Evolutionary conservation across 73 alveolate species (phyloP), one percentile per base, ranked within the genome.

Genomic region (Halteria grandinella): DNA sequence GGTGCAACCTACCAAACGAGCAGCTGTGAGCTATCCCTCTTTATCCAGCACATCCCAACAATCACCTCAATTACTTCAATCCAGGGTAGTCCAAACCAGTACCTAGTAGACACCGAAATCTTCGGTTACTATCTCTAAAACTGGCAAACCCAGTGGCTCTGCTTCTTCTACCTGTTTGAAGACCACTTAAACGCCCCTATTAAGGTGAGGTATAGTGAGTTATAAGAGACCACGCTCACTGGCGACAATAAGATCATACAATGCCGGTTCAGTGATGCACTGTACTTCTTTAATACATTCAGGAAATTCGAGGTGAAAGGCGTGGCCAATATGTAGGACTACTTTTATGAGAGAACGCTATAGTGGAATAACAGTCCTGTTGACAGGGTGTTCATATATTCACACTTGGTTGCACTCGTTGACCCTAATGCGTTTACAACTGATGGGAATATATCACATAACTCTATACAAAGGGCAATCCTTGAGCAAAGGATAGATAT

Each of bases 51-150:
- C 25, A 62, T 62, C 8, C 78, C 78, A 36, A 62, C 78, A 21
- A 24, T 36, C 17, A 18, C 43, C 7, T 12, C 12, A 8, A 39
- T 41, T 17, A 21, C 36, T 17, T 17, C 47, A 20, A 17, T 11
- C 14, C 27, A 62, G 24, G n/a, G 8, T 17, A 62, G 17, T 25
- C 25, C 49, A 5, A 41, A 20, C 27, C 18, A 40, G 43, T 57
- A 62, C 27, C 14, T 40, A 25, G 43, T 62, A 12, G 20, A 36
- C 41, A 17, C 78, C 3, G 17, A 57, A 29, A 18, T 57, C 14
- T 33, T 57, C 37, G 78, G 78, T n/a, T 62, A 62, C 40, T 62
- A 62, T 41, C 44, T 62, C 15, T 40, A 52, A 17, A 52, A 52
- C 41, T 49, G 57, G 59, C 25, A 48, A 8, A 15, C 58, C 54